Conservation (phyloP, 2,329 filamentous ascomycete genomes). For the Pseudodiploospora longispora region DNA sequence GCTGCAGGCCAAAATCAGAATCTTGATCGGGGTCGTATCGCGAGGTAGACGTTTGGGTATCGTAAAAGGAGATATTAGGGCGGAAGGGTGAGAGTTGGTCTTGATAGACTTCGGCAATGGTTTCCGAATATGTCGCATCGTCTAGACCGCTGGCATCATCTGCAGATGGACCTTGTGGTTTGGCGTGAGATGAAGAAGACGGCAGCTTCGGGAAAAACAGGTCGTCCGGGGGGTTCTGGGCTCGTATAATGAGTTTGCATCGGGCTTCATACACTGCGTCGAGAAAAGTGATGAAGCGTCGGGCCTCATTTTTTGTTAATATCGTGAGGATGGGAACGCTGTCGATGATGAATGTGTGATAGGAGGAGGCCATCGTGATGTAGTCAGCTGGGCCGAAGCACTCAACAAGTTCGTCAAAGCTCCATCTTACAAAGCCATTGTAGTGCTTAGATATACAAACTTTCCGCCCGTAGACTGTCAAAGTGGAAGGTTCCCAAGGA, state of each 20-base stretch:
- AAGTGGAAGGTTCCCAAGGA: slow-evolving; percentile 34
- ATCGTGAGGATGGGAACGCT: slow-evolving; percentile 59
- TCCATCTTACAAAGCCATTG: slow-evolving; percentile 53
- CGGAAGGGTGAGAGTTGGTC: slow-evolving; percentile 70
- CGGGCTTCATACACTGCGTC: slow-evolving; percentile 77
- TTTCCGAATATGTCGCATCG: slow-evolving; percentile 36
- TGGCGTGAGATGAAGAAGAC: not conserved
- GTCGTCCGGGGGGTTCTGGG: slow-evolving; percentile 59
- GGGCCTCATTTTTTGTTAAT: slow-evolving; percentile 70
- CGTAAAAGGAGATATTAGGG: slow-evolving; percentile 66
- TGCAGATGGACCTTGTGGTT: slow-evolving; percentile 13
- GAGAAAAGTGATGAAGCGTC: slow-evolving; percentile 70
- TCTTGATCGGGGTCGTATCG: slow-evolving; percentile 50
- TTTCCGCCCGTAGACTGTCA: slow-evolving; percentile 55
- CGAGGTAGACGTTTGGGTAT: slow-evolving; percentile 34
- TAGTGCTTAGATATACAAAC: slow-evolving; percentile 51
- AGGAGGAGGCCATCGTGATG: slow-evolving; percentile 70
- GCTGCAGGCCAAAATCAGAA: slow-evolving; percentile 42
- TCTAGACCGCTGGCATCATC: slow-evolving; percentile 7
- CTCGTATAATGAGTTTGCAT: slow-evolving; percentile 65
- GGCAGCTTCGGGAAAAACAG: slow-evolving; percentile 61
- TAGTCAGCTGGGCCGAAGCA: slow-evolving; percentile 74
- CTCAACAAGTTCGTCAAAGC: slow-evolving; percentile 60
- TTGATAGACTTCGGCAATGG: slow-evolving; percentile 62
- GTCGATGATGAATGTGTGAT: slow-evolving; percentile 69